These are phyloP conservation scores for Hypoxylon intermedium DNA, from an alignment of 495 filamentous ascomycete genomes.

Conservation along the genomic window DNA sequence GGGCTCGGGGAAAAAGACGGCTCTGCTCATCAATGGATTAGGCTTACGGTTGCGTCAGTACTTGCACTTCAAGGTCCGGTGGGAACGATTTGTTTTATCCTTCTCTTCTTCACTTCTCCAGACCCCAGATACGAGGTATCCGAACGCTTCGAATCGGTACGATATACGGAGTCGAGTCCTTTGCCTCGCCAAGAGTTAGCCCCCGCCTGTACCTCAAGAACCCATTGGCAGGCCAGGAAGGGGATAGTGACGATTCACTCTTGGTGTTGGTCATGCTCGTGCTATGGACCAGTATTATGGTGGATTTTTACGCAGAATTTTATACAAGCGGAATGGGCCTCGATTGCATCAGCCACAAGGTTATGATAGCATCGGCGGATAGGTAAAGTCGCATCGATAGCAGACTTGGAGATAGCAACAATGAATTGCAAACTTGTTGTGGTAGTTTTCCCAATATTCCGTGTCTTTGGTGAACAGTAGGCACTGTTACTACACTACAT, in stretches of 20 bases:
- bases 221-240: background rate
- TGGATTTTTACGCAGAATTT: background rate
- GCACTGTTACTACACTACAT: too few species aligned
- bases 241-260: background rate
- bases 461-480: too few species aligned
- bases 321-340: background rate
- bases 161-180: background rate
- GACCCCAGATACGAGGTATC: slow-evolving; percentile 7
- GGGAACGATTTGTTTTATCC: slow-evolving; percentile 11
- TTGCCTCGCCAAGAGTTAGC: background rate
- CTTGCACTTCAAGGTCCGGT: slow-evolving; percentile 2
- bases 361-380: slow-evolving; percentile 23
- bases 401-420: slow-evolving; percentile 10
- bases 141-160: slow-evolving; percentile 4
- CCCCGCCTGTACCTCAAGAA: too few species aligned
- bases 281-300: slow-evolving; percentile 2
- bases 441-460: background rate
- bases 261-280: slow-evolving; percentile 1
- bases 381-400: slow-evolving; percentile 1
- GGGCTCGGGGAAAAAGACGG: background rate
- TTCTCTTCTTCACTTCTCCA: slow-evolving; percentile 14
- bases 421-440: slow-evolving; percentile 8
- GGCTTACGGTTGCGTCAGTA: background rate
- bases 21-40: background rate
- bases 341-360: slow-evolving; percentile 5